Evolutionary conservation across 768 basidiomycete genomes (phyloP).

Genomic region (Boletus reticuloceps): DNA sequence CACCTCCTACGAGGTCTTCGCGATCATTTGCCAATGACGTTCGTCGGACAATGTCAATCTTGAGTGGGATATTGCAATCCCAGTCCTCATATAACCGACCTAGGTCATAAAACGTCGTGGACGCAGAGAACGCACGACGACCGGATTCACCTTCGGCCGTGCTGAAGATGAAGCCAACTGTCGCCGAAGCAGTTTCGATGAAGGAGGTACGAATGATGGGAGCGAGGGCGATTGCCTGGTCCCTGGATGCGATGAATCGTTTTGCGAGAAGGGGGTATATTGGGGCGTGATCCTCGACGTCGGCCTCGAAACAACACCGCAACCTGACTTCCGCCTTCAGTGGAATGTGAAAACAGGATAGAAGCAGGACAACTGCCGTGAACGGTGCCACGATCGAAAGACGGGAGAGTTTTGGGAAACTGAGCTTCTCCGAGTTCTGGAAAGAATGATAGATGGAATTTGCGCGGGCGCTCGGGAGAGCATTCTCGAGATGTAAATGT

Average conservation of each 20-base stretch:
- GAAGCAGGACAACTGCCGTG: slow-evolving; percentile 14
- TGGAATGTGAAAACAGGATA: slow-evolving; percentile 11
- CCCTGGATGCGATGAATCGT: slow-evolving; percentile 8
- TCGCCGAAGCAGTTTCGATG: slow-evolving; percentile 7
- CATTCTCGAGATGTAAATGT: slow-evolving; percentile 35
- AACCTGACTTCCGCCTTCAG: slow-evolving; percentile 14
- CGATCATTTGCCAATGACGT: slow-evolving; percentile 9
- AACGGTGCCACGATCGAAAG: slow-evolving; percentile 19
- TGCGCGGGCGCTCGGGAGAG: slow-evolving; percentile 26
- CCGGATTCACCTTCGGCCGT: slow-evolving; percentile 6
- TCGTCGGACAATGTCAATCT: slow-evolving; percentile 8
- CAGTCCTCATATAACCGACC: slow-evolving; percentile 13
- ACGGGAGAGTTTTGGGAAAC: slow-evolving; percentile 11
- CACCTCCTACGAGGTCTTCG: slow-evolving; percentile 5
- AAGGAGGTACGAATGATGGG: slow-evolving; percentile 14
- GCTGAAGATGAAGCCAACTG: slow-evolving; percentile 18
- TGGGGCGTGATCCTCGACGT: not conserved
- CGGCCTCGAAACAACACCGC: slow-evolving; percentile 11
- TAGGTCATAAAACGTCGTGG: slow-evolving; percentile 5
- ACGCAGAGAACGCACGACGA: slow-evolving; percentile 6
- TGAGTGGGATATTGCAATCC: slow-evolving; percentile 19
- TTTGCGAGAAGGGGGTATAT: slow-evolving; percentile 15
- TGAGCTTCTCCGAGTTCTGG: not conserved
- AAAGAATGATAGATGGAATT: not conserved
- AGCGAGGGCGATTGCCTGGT: not conserved